Evolutionary conservation across 2,329 filamentous ascomycete species (phyloP).

Genomic region (Diaporthe destruens): DNA sequence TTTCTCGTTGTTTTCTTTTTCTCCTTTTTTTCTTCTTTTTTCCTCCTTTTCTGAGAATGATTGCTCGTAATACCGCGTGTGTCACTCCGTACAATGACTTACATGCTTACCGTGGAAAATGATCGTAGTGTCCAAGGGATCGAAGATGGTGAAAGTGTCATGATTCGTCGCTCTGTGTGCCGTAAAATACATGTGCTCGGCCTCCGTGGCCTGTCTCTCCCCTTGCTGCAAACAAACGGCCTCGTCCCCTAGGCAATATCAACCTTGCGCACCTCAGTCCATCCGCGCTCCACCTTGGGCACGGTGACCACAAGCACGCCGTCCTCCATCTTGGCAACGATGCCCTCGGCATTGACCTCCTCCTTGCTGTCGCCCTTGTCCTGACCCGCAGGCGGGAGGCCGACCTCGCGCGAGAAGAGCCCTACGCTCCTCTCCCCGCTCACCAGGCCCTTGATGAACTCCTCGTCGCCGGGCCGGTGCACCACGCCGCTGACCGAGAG

Average conservation of each 20-base stretch:
- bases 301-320: constrained; percentile 83
- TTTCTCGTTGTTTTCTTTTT: constrained; percentile 25
- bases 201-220: background rate
- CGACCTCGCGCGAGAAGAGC: constrained; percentile 78
- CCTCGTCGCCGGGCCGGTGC: constrained; percentile 78
- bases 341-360: constrained; percentile 74
- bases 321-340: constrained; percentile 82
- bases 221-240: constrained; percentile 24
- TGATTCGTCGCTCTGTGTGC: background rate
- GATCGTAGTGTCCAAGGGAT: background rate
- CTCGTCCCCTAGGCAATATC: constrained; percentile 56
- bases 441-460: constrained; percentile 73
- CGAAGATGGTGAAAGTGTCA: constrained; percentile 11
- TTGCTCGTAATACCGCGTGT: background rate
- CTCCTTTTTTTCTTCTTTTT: background rate
- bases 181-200: constrained; percentile 21
- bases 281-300: constrained; percentile 77
- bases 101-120: constrained; percentile 3
- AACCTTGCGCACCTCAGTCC: constrained; percentile 72
- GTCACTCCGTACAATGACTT: background rate
- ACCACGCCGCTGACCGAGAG: constrained; percentile 80
- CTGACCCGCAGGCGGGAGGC: constrained; percentile 62
- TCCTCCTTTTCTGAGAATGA: background rate
- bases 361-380: constrained; percentile 61
- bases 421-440: constrained; percentile 79